A percentile compares a stretch with the other conserved stretches of the same genome.
Conservation (phyloP, 2,329 filamentous ascomycete species). For the Tolypocladium inflatum region DNA sequence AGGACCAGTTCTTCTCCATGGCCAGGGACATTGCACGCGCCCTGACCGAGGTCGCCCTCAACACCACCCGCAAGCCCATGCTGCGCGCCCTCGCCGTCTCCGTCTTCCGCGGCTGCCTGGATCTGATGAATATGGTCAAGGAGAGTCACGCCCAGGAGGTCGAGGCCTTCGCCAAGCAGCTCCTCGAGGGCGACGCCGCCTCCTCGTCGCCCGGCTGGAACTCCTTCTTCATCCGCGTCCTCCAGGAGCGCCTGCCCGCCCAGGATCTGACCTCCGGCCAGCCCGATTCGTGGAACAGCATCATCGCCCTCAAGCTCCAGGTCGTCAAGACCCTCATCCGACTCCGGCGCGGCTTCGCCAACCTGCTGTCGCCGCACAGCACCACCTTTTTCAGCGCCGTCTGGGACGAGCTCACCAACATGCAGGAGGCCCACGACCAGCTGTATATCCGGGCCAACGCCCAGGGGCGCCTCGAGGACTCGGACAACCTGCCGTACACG, state of each 20-base stretch:
- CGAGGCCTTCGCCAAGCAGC: slow-evolving; percentile 80
- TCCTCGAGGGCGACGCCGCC: slow-evolving; percentile 36
- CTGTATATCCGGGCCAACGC: slow-evolving; percentile 81
- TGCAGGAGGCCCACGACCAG: slow-evolving; percentile 65
- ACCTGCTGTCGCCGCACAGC: slow-evolving; percentile 73
- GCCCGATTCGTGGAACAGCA: slow-evolving; percentile 66
- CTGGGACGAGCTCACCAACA: slow-evolving; percentile 75
- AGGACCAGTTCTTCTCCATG: slow-evolving; percentile 89
- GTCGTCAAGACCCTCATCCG: slow-evolving; percentile 91
- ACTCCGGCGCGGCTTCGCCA: slow-evolving; percentile 74
- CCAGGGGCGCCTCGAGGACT: slow-evolving; percentile 81
- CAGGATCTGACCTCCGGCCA: slow-evolving; percentile 36
- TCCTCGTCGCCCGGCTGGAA: slow-evolving; percentile 54
- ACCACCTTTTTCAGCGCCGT: slow-evolving; percentile 74
- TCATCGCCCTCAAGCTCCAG: slow-evolving; percentile 83
- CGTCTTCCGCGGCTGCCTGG: slow-evolving; percentile 85
- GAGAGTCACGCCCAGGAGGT: slow-evolving; percentile 83
- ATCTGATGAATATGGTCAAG: slow-evolving; percentile 93
- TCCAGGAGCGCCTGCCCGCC: slow-evolving; percentile 69
- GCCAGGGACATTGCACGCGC: slow-evolving; percentile 77
- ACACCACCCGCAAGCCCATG: slow-evolving; percentile 62
- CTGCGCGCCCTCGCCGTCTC: slow-evolving; percentile 79
- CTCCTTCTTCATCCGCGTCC: slow-evolving; percentile 73
- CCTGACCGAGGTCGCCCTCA: slow-evolving; percentile 73
- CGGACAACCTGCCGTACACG: slow-evolving; percentile 86